These are phyloP conservation scores for Kodamaea laetipori DNA, from an alignment of 805 yeast genomes.

Conservation along the genomic window DNA sequence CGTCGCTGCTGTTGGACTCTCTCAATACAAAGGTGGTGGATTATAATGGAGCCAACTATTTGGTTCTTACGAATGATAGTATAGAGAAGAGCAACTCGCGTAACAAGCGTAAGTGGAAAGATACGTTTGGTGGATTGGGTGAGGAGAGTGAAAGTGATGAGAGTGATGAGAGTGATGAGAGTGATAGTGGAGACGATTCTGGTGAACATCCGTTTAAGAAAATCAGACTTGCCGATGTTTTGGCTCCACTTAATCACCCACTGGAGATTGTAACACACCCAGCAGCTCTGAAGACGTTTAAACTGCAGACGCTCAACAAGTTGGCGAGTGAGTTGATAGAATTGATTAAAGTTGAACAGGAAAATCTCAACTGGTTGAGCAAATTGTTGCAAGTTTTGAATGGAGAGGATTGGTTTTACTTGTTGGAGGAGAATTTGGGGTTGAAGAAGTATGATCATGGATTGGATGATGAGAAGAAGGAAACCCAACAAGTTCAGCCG, in stretches of 20 bases:
- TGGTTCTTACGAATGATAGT: constrained; percentile 39
- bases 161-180: constrained; percentile 12
- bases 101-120: constrained; percentile 41
- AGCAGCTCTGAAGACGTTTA: constrained; percentile 67
- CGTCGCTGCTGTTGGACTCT: constrained; percentile 20
- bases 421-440: constrained; percentile 63
- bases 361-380: constrained; percentile 68
- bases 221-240: constrained; percentile 45
- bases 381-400: constrained; percentile 75
- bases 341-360: constrained; percentile 79
- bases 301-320: constrained; percentile 47
- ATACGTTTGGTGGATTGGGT: constrained; percentile 23
- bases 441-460: constrained; percentile 73
- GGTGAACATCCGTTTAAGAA: constrained; percentile 30
- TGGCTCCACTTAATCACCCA: constrained; percentile 81
- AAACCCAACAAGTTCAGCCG: background rate
- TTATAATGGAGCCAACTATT: constrained; percentile 37
- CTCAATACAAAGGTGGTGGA: constrained; percentile 40
- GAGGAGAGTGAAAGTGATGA: constrained; percentile 16
- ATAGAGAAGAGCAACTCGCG: constrained; percentile 30
- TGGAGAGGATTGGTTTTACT: constrained; percentile 80
- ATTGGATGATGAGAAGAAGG: constrained; percentile 29
- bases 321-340: constrained; percentile 76
- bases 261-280: constrained; percentile 75
- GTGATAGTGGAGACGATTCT: constrained; percentile 16